phyloP scores from a whole-genome alignment of 306 rosid species.

The Senna tora region DNA sequence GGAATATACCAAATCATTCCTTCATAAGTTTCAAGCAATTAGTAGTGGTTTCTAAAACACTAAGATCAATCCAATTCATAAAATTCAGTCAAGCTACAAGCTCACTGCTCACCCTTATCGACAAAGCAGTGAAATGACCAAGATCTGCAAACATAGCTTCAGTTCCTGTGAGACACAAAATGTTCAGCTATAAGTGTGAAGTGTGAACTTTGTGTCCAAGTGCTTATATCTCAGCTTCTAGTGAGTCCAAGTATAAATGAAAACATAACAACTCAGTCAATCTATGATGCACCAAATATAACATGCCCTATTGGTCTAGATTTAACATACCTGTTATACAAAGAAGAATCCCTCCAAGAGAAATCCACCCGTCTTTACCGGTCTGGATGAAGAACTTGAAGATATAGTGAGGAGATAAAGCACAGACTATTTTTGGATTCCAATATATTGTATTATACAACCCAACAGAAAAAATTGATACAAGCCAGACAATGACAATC shows the following conservation, averaged over 20 bases:
- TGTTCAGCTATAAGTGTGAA: slow-evolving; percentile 22
- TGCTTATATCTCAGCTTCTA: slow-evolving; percentile 11
- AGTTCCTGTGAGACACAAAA: slow-evolving; percentile 59
- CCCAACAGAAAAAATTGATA: slow-evolving; percentile 73
- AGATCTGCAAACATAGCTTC: slow-evolving; percentile 95
- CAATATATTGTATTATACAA: slow-evolving; percentile 71
- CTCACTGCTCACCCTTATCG: slow-evolving; percentile 88
- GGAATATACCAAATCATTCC: not conserved
- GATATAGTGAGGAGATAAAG: slow-evolving; percentile 71
- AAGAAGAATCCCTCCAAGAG: slow-evolving; percentile 92
- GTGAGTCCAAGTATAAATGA: slow-evolving; percentile 30
- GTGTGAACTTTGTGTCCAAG: slow-evolving; percentile 17
- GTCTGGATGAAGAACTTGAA: slow-evolving; percentile 67
- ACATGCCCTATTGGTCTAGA: slow-evolving; percentile 22
- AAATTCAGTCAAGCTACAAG: slow-evolving; percentile 18
- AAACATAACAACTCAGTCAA: slow-evolving; percentile 15
- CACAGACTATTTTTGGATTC: slow-evolving; percentile 70
- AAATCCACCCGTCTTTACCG: slow-evolving; percentile 80
- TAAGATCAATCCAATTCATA: not conserved
- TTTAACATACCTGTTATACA: slow-evolving; percentile 74
- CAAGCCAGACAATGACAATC: slow-evolving; percentile 70
- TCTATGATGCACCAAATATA: slow-evolving; percentile 10
- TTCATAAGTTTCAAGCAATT: not conserved
- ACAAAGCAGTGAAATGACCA: slow-evolving; percentile 80
- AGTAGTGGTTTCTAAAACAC: slow-evolving; percentile 1